These are phyloP conservation scores for Backusella liffmaniae DNA, from an alignment of 192 early-diverging fungal genomes.

Conservation along the genomic window DNA sequence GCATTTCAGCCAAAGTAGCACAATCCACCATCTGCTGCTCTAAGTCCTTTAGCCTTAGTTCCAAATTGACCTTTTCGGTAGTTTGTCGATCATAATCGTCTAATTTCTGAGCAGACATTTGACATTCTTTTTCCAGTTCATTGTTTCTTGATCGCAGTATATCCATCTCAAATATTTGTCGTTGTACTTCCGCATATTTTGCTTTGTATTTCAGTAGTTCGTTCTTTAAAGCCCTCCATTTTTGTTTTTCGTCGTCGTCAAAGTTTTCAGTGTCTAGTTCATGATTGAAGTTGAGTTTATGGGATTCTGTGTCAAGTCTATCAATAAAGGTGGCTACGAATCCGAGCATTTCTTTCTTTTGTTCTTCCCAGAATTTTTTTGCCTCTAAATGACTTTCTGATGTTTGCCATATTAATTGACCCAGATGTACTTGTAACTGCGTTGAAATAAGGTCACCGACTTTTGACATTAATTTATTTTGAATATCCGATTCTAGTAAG, in stretches of 20 bases:
- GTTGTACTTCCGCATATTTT: not conserved
- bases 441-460: slow-evolving; percentile 16
- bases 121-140: slow-evolving; percentile 9
- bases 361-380: slow-evolving; percentile 20
- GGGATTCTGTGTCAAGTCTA: not conserved
- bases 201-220: not conserved
- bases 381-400: slow-evolving; percentile 21
- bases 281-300: not conserved
- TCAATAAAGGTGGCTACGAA: not conserved
- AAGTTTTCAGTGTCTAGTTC: not conserved
- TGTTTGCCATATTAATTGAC: slow-evolving; percentile 18
- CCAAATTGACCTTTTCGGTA: not conserved
- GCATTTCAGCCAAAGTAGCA: not conserved
- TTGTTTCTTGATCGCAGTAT: not conserved
- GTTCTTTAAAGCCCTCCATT: not conserved
- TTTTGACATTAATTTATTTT: slow-evolving; percentile 4
- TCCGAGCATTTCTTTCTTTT: slow-evolving; percentile 11
- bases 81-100: not conserved
- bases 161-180: slow-evolving; percentile 5
- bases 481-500: not conserved
- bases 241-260: not conserved
- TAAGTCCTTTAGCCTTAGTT: not conserved
- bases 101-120: slow-evolving; percentile 7
- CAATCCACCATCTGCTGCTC: not conserved
- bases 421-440: slow-evolving; percentile 15